Evolutionary conservation across 768 basidiomycete species (phyloP).

Genomic region (Lepiota brunneoincarnata): DNA sequence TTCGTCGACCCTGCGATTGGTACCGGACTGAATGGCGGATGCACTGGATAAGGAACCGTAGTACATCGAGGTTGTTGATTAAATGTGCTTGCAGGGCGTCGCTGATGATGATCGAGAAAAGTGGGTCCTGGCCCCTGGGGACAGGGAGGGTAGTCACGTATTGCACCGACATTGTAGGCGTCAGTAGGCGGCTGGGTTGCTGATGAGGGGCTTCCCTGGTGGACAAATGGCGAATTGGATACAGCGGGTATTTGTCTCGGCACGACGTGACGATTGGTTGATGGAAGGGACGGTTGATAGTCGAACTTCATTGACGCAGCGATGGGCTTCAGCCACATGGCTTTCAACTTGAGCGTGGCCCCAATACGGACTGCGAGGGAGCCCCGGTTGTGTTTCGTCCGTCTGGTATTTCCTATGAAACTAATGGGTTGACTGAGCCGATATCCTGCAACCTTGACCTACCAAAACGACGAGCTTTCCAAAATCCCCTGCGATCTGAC

Average conservation of each 20-base stretch:
- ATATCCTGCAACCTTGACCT: slow-evolving; percentile 15
- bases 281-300: slow-evolving; percentile 39
- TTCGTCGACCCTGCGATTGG: slow-evolving; percentile 31
- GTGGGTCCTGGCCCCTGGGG: slow-evolving; percentile 21
- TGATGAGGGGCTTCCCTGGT: not conserved
- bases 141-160: not conserved
- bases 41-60: slow-evolving; percentile 8
- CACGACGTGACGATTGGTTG: slow-evolving; percentile 15
- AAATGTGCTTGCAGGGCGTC: not conserved
- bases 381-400: slow-evolving; percentile 77
- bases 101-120: slow-evolving; percentile 23
- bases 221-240: not conserved
- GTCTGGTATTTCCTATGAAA: slow-evolving; percentile 71
- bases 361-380: slow-evolving; percentile 69
- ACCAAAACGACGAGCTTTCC: slow-evolving; percentile 52
- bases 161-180: not conserved
- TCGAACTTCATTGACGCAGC: slow-evolving; percentile 48
- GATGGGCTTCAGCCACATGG: slow-evolving; percentile 62
- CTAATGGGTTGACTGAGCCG: not conserved
- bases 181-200: not conserved
- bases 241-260: slow-evolving; percentile 10
- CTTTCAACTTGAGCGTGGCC: slow-evolving; percentile 61
- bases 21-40: too few relatives aligned
- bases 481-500: slow-evolving; percentile 50
- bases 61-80: slow-evolving; percentile 3